These are phyloP conservation scores for Plasmodium gallinaceum DNA, from an alignment of 169 alveolate genomes.

Conservation along the genomic window DNA sequence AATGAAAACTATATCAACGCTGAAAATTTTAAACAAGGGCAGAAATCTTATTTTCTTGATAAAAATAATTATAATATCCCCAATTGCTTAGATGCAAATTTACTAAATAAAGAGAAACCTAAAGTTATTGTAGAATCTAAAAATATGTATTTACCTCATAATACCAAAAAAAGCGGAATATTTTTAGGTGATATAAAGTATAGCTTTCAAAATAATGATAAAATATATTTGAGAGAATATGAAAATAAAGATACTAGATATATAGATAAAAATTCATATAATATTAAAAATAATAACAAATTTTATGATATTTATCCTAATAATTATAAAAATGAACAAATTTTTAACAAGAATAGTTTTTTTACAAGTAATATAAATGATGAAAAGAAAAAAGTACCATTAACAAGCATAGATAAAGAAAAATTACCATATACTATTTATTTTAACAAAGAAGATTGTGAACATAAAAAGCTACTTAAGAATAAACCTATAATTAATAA, in stretches of 20 bases:
- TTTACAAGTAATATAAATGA: not conserved
- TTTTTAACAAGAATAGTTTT: not conserved
- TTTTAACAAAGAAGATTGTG: not conserved
- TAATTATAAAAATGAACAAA: not conserved
- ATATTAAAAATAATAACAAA: slow-evolving; percentile 12
- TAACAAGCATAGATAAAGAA: not conserved
- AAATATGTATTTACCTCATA: not conserved
- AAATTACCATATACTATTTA: not conserved
- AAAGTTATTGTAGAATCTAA: not conserved
- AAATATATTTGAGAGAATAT: not conserved
- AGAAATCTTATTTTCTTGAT: not conserved
- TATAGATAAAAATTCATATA: slow-evolving; percentile 21
- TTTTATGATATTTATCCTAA: slow-evolving; percentile 21
- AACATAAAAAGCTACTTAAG: not conserved
- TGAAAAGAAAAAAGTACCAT: slow-evolving; percentile 1
- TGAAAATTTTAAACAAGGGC: not conserved
- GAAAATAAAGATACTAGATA: slow-evolving; percentile 28
- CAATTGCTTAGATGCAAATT: not conserved
- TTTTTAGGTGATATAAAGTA: not conserved
- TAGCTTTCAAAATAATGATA: not conserved
- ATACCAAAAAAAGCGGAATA: not conserved
- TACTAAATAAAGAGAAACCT: not conserved
- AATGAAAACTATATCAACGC: slow-evolving; percentile 14
- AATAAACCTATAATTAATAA: slow-evolving; percentile 18
- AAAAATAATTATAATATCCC: not conserved